A percentile compares a stretch with the other conserved stretches of the same genome.
These are phyloP conservation scores for Pulveroboletus sp. DNA, from an alignment of 768 basidiomycete species.

Conservation along the genomic window DNA sequence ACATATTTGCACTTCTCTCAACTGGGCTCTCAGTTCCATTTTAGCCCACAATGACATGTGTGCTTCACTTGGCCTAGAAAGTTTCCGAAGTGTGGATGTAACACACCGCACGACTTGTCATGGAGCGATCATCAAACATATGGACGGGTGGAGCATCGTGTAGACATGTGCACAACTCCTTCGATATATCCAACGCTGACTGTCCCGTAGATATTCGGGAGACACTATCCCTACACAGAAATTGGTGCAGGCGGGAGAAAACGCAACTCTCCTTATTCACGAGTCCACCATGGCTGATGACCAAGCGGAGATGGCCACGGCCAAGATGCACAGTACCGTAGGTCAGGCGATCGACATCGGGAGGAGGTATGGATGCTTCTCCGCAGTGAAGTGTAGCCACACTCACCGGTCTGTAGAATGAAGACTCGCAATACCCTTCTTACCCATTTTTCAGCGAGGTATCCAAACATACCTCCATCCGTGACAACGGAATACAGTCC, in stretches of 20 bases:
- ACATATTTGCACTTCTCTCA: background rate
- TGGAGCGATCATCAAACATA: slow-evolving; percentile 63
- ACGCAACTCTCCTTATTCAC: slow-evolving; percentile 83
- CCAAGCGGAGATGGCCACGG: slow-evolving; percentile 61
- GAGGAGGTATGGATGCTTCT: slow-evolving; percentile 44
- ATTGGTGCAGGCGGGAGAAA: slow-evolving; percentile 58
- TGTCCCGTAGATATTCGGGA: slow-evolving; percentile 69
- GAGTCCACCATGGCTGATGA: slow-evolving; percentile 92
- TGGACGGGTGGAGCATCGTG: slow-evolving; percentile 48
- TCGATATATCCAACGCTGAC: background rate
- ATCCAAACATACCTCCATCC: slow-evolving; percentile 75
- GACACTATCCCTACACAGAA: slow-evolving; percentile 78
- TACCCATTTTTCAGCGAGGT: slow-evolving; percentile 93
- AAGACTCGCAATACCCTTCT: slow-evolving; percentile 78
- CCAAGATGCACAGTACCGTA: slow-evolving; percentile 86
- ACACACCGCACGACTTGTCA: slow-evolving; percentile 68
- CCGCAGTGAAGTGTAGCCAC: background rate
- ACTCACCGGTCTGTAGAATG: slow-evolving; percentile 53
- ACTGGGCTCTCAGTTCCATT: slow-evolving; percentile 36
- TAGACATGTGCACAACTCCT: slow-evolving; percentile 17
- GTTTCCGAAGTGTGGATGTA: slow-evolving; percentile 66
- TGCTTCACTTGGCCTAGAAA: slow-evolving; percentile 49
- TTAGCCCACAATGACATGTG: slow-evolving; percentile 43
- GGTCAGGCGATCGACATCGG: slow-evolving; percentile 83
- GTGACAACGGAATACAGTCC: slow-evolving; percentile 17